These are phyloP conservation scores for Chromera velia DNA, from an alignment of 73 alveolate genomes.

Conservation along the genomic window DNA sequence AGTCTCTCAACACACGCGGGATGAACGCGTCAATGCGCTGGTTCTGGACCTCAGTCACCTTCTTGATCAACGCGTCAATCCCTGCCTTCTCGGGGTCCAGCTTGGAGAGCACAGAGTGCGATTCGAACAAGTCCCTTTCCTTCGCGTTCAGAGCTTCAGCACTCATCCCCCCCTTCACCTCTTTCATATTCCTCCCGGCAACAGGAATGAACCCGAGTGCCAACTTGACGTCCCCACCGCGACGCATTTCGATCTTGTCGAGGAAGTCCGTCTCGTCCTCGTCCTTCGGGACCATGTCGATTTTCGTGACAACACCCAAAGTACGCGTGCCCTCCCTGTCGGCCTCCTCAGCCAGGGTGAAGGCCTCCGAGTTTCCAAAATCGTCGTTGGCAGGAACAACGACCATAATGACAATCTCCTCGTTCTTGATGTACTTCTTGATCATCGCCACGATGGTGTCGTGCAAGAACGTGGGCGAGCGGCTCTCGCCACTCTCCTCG, in stretches of 20 bases:
- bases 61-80: too few species aligned
- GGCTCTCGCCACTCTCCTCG: too few species aligned
- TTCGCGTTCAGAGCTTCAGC: neutral
- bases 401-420: constrained; percentile 56
- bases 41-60: too few species aligned
- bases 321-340: constrained; percentile 71
- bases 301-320: constrained; percentile 69
- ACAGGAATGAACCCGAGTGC: constrained; percentile 3
- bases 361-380: constrained; percentile 73
- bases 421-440: constrained; percentile 19
- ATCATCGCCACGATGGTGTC: constrained; percentile 13
- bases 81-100: neutral
- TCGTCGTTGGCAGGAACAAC: constrained; percentile 84
- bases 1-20: too few species aligned
- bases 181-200: neutral
- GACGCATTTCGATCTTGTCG: constrained; percentile 5
- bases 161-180: constrained; percentile 10
- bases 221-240: constrained; percentile 3
- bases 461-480: too few species aligned
- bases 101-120: neutral
- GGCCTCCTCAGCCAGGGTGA: constrained; percentile 60
- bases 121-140: constrained; percentile 2
- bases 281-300: constrained; percentile 60
- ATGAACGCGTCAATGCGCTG: too few species aligned
- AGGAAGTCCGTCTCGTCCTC: constrained; percentile 15